A percentile compares a stretch with the other conserved stretches of the same genome.
Evolutionary conservation across 2,329 filamentous ascomycete species (phyloP).

Genomic region (Colletotrichum lentis): DNA sequence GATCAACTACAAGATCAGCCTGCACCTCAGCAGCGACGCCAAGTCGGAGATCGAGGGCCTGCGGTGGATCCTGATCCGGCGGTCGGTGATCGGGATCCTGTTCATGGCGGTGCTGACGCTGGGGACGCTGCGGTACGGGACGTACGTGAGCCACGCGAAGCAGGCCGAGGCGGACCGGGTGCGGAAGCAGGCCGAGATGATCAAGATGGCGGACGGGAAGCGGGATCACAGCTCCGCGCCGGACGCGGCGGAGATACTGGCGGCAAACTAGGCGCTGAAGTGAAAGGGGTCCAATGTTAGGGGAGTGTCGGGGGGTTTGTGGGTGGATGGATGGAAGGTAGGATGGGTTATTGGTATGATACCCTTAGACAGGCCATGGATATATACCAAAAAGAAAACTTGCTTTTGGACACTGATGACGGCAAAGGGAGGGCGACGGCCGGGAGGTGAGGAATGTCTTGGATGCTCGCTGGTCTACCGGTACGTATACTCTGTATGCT

Average conservation of each 20-base stretch:
- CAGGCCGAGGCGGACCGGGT: conserved; percentile 56
- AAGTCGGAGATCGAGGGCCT: conserved; percentile 92
- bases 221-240: conserved; percentile 57
- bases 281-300: neutral
- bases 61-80: conserved; percentile 80
- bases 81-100: conserved; percentile 70
- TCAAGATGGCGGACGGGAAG: conserved; percentile 55
- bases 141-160: conserved; percentile 61
- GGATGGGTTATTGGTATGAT: neutral
- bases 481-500: no score
- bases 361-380: no score
- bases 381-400: no score
- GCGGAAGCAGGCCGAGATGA: conserved; percentile 54
- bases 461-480: no score
- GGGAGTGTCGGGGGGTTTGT: neutral
- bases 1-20: conserved; percentile 95
- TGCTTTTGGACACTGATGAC: no score
- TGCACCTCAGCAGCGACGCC: conserved; percentile 85
- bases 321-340: neutral
- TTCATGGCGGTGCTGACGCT: conserved; percentile 71
- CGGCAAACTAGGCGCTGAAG: conserved; percentile 56
- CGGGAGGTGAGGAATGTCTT: no score
- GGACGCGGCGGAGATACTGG: conserved; percentile 65
- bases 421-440: no score
- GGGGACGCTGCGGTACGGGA: conserved; percentile 66